Evolutionary conservation across 352 stramenopile species (phyloP), one percentile per base, ranked within the genome.

Genomic region (Phytophthora citricola): DNA sequence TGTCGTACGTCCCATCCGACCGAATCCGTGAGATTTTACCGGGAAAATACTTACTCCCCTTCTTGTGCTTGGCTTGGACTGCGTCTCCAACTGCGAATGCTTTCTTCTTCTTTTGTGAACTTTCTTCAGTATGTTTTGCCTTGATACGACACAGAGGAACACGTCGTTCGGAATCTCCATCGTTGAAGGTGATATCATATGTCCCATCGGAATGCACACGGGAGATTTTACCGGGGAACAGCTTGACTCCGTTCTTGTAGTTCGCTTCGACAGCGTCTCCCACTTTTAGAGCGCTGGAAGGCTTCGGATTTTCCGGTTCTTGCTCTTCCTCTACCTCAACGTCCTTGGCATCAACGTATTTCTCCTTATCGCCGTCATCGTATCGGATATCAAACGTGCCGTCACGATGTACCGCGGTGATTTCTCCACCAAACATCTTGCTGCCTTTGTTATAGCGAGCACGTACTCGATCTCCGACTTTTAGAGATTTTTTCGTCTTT

Each of bases 311-410:
- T 32, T 17, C 27, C 2, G 24, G 11, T 2, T 64, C 54, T 7
- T 31, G 17, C 24, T 40, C 56, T 9, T 71, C 63, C 6, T 61
- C 40, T 0, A 59, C 4, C 38, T 86, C 73, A 27, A 88, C 84
- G 29, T 75, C 71, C 9, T 72, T 70, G 0, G 40, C 9, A 9
- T 76, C 64, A 9, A 85, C 66, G 32, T 63, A 1, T 26, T 72
- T 83, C 36, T 80, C 75, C 20, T 58, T 68, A 40, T 90, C 79
- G 1, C 80, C 83, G 45, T 90, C 78, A 15, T 90, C 74, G 58
- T 91, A 94, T 20, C 66, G 55, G 12, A 94, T 60, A 53, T 90
- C 83, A 44, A 73, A 87, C 36, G 80, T 89, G 6, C 74, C 69
- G 20, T 94, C 77, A 12, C 58, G 65, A 58, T 87, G 79, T 0